phyloP scores from a whole-genome alignment of 2,329 filamentous ascomycete genomes.

The Orbilia brochopaga region DNA sequence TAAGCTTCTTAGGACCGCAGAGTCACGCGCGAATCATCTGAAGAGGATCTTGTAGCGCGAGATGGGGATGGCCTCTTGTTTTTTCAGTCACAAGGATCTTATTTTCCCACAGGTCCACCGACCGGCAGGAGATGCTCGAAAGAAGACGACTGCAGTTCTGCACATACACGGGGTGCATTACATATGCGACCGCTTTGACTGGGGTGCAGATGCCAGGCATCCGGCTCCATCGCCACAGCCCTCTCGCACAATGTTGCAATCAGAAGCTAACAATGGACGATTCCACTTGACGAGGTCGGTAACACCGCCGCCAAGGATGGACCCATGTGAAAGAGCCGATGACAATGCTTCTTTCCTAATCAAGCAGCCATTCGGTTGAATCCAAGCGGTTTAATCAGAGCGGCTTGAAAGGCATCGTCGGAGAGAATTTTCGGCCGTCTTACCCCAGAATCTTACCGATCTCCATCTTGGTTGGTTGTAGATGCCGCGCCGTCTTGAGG shows the following conservation, averaged over 20 bases:
- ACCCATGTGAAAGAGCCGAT: background rate
- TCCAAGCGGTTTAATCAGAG: background rate
- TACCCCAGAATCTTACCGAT: background rate
- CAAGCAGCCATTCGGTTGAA: background rate
- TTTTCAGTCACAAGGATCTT: conserved; percentile 20
- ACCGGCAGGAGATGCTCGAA: background rate
- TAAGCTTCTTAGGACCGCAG: no score
- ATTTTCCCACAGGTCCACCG: conserved; percentile 26
- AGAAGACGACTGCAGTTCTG: background rate
- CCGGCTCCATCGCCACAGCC: background rate
- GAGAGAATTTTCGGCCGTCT: background rate
- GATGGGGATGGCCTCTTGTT: conserved; percentile 14
- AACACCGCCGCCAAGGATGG: background rate
- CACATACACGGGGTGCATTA: background rate
- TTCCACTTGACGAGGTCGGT: background rate
- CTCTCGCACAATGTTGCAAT: background rate
- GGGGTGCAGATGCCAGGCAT: background rate
- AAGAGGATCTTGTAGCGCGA: conserved; percentile 14
- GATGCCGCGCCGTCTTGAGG: no score
- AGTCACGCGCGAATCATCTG: background rate
- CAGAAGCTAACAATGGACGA: background rate
- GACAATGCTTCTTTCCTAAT: background rate
- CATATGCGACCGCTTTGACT: background rate
- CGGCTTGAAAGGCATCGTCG: background rate
- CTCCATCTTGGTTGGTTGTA: background rate